Evolutionary conservation across 179 eudicot genomes (phyloP), one percentile per base, ranked within the genome.

Genomic region (Patellifolia procumbens): DNA sequence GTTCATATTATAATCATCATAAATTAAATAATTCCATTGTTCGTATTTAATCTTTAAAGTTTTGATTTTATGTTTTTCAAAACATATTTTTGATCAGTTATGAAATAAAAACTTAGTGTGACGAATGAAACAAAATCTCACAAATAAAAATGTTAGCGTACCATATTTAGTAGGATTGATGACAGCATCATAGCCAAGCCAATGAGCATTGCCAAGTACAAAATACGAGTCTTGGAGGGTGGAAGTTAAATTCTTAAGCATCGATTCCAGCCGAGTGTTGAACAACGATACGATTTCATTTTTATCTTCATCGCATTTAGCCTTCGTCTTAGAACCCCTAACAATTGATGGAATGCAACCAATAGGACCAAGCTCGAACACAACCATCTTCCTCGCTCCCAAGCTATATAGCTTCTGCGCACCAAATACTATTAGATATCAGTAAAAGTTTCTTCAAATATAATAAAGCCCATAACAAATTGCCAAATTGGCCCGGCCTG

Each of bases 331-430:
- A 0, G 24, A n/a, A 2, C 7, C 48, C 78, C 77, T 83, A 8
- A 76, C 72, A 6, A 79, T 53, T 12, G 88, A 72, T 11, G 95
- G 93, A 19, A 88, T 80, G 83, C 97, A 92, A 19, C 97, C 97
- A 49, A 87, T 66, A 0, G 95, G 91, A 2, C 97, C 97, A 0
- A 92, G 39, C 78, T 89, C 95, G 46, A 90, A 89, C 75, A 84
- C 65, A 9, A 92, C 75, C 7, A 90, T 34, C 79, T 88, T 92
- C 77, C 91, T 84, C 3, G 90, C 90, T 73, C 93, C 95, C 19
- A 89, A 43, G 11, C 49, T 45, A 74, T 91, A 89, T 75, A 89
- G 74, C 37, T 82, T 88, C 97, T 91, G 81, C 70, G 49, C n/a
- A 6, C 3, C 39, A 0, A 2, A 10, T 0, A 32, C 9, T 4